Evolutionary conservation across 345 rosid species (phyloP).

Genomic region (Populus nigra): DNA sequence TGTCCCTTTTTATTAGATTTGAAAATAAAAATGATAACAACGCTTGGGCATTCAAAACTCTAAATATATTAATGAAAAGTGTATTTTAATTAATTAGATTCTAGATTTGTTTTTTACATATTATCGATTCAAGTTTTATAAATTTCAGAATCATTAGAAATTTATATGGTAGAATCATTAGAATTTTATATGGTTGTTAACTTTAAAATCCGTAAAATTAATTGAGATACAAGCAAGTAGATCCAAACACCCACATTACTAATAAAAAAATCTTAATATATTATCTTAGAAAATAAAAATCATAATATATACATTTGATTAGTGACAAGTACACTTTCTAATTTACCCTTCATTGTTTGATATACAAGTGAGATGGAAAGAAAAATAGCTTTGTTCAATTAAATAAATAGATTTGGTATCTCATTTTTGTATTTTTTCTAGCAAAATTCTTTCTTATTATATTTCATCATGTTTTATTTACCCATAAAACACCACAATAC

Average conservation of each 20-base stretch:
- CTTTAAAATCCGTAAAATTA: accelerated
- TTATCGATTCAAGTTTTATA: accelerated
- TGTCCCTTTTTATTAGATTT: not conserved
- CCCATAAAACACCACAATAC: too few relatives aligned
- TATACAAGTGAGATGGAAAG: too few relatives aligned
- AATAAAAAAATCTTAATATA: too few relatives aligned
- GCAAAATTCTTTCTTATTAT: too few relatives aligned
- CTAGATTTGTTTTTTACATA: accelerated
- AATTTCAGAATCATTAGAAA: accelerated
- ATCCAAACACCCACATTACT: accelerated
- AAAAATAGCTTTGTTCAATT: too few relatives aligned
- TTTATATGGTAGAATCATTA: accelerated
- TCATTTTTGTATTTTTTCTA: too few relatives aligned
- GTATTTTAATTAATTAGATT: accelerated
- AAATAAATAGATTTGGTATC: too few relatives aligned
- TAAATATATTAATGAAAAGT: too few relatives aligned
- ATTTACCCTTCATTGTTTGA: too few relatives aligned
- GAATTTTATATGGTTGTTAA: accelerated
- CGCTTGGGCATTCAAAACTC: not conserved
- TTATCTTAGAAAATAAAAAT: too few relatives aligned
- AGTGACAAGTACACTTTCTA: too few relatives aligned
- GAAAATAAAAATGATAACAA: not conserved
- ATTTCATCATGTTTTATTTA: too few relatives aligned
- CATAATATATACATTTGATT: not conserved
- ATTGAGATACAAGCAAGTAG: accelerated